These are phyloP conservation scores for Wallacemonas sp. DNA, from an alignment of 208 protist species.

Conservation along the genomic window DNA sequence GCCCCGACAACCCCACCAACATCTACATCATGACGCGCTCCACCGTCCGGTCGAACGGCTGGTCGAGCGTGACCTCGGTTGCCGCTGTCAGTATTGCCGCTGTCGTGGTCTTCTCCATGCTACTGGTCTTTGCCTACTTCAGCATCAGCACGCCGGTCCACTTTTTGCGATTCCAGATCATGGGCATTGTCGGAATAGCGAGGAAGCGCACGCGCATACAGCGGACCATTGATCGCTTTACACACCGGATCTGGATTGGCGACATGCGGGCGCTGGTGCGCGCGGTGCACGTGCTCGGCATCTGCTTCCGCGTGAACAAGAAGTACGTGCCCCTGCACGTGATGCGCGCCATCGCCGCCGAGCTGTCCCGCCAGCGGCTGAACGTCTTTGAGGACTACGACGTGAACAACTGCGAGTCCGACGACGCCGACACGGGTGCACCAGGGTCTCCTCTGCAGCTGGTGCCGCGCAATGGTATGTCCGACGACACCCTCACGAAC, in stretches of 20 bases:
- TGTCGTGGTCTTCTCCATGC: conserved; percentile 52
- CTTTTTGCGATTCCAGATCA: conserved; percentile 62
- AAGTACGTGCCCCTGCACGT: conserved; percentile 88
- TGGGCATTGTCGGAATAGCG: conserved; percentile 44
- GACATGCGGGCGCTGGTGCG: conserved; percentile 67
- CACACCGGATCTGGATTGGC: conserved; percentile 61
- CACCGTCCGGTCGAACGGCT: conserved; percentile 20
- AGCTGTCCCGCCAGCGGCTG: conserved; percentile 30
- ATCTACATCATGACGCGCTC: conserved; percentile 63
- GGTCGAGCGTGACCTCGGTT: conserved; percentile 33
- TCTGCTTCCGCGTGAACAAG: conserved; percentile 81
- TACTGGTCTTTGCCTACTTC: conserved; percentile 63
- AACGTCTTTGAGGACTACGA: conserved; percentile 12
- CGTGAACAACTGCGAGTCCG: conserved; percentile 4
- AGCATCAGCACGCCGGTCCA: conserved; percentile 75
- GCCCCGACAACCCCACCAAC: conserved; percentile 50
- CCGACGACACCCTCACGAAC: neutral
- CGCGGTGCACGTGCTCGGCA: conserved; percentile 63
- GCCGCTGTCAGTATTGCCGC: conserved; percentile 50
- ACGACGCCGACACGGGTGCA: conserved; percentile 5
- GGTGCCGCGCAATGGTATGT: neutral
- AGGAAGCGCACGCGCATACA: conserved; percentile 28
- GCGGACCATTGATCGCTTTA: conserved; percentile 36
- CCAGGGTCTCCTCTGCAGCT: neutral
- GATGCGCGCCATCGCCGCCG: conserved; percentile 57